phyloP scores from a whole-genome alignment of 2,329 filamentous ascomycete species.

The Sarocladium strictum region DNA sequence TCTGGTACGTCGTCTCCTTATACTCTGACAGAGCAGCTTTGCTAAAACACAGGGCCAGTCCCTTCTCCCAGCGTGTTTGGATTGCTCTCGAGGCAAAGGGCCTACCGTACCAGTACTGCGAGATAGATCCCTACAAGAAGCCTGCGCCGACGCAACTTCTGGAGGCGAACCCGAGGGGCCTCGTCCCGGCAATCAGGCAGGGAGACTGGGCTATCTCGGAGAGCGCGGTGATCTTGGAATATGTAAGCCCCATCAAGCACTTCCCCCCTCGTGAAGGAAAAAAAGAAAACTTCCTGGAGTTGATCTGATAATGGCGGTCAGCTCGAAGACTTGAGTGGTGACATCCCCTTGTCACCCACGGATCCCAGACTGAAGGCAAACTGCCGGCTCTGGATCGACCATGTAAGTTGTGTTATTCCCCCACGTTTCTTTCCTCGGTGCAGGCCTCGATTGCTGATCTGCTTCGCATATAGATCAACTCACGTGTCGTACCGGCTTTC shows the following conservation, averaged over 20 bases:
- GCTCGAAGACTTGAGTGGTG: slow-evolving; percentile 67
- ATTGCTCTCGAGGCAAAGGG: slow-evolving; percentile 78
- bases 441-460: background rate
- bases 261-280: no score
- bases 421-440: no score
- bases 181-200: slow-evolving; percentile 72
- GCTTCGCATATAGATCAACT: slow-evolving; percentile 50
- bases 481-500: slow-evolving; percentile 69
- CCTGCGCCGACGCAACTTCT: slow-evolving; percentile 51
- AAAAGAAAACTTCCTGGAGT: no score
- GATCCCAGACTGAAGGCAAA: slow-evolving; percentile 64
- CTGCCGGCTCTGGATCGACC: slow-evolving; percentile 74
- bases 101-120: slow-evolving; percentile 77
- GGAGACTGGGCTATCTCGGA: slow-evolving; percentile 80
- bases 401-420: slow-evolving; percentile 43
- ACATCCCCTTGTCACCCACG: slow-evolving; percentile 56
- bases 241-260: no score
- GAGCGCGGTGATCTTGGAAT: slow-evolving; percentile 79
- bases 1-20: slow-evolving; percentile 58
- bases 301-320: slow-evolving; percentile 20
- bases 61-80: slow-evolving; percentile 85
- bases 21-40: background rate
- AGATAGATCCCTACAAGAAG: slow-evolving; percentile 74
- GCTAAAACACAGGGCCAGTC: slow-evolving; percentile 37
- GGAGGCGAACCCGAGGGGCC: slow-evolving; percentile 68